Evolutionary conservation across 1,284 basidiomycete species (phyloP).

Genomic region (Marasmius oreades): DNA sequence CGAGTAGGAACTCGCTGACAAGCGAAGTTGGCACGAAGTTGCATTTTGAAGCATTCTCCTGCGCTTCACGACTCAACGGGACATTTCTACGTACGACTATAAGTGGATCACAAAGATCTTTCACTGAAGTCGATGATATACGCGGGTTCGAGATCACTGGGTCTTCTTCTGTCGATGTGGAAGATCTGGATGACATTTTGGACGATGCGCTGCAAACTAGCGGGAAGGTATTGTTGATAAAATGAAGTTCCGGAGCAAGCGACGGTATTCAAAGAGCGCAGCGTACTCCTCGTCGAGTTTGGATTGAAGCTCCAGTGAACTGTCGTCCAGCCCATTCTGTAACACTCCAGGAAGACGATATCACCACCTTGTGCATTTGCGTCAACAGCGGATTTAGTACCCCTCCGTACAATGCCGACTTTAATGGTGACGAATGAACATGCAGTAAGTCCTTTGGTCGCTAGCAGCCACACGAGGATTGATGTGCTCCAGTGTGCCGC

Average conservation of each 20-base stretch:
- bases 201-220: conserved; percentile 92
- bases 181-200: conserved; percentile 98
- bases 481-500: conserved; percentile 71
- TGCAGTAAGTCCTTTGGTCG: conserved; percentile 71
- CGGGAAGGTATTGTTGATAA: conserved; percentile 89
- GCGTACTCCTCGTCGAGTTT: conserved; percentile 87
- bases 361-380: conserved; percentile 12
- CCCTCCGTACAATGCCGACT: conserved; percentile 94
- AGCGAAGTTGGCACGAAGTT: conserved; percentile 85
- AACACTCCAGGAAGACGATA: conserved; percentile 73
- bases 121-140: conserved; percentile 84
- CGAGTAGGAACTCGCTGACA: conserved; percentile 77
- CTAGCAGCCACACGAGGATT: conserved; percentile 4
- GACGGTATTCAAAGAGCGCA: conserved; percentile 69
- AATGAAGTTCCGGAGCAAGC: conserved; percentile 75
- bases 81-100: conserved; percentile 89
- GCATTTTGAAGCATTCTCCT: conserved; percentile 92
- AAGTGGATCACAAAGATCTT: conserved; percentile 67
- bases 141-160: conserved; percentile 39
- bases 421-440: conserved; percentile 99
- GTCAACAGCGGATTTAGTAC: conserved; percentile 45
- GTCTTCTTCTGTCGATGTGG: conserved; percentile 92
- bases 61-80: conserved; percentile 70
- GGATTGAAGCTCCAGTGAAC: conserved; percentile 84
- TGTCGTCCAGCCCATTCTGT: conserved; percentile 91